Evolutionary conservation across 345 rosid species (phyloP), one percentile per base, ranked within the genome.

Genomic region (Salix dunnii): DNA sequence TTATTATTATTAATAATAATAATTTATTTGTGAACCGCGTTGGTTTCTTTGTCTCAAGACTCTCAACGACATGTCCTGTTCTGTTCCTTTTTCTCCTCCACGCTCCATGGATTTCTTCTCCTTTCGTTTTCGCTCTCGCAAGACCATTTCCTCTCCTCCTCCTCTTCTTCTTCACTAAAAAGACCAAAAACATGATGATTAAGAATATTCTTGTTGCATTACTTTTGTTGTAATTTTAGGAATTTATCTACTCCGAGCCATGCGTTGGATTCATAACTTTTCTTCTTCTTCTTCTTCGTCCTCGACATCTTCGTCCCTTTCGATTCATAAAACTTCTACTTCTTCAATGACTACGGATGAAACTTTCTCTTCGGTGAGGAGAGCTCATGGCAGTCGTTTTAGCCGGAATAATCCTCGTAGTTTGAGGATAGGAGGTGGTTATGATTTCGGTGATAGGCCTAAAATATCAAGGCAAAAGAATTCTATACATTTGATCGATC

Each of bases 191-290:
- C 23, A 58, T 58, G 28, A 58, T 6, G 11, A 0, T 23, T 58
- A 13, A 12, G 49, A 46, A 14, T 46, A 4, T 13, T 46, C 17
- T 46, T 46, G 18, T 14, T 46, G 14, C 16, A 46, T 46, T 46
- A 14, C 14, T 46, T 3, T 11, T 13, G 5, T 3, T 46, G 49
- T 46, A 46, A 1, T 46, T 12, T 11, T 42, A 4, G 12, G 46
- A 51, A n/a, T 36, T 25, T 9, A 68, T 82, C 74, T 85, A 79
- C 65, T 70, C 82, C 12, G 14, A 12, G 13, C 81, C 78, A 94
- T 92, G 98, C 97, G 94, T 79, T 94, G 97, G 94, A 86, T 89
- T 76, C 87, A 79, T 38, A 89, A 80, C 83, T 67, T 88, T 73
- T 86, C 92, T 69, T 85, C 92, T 12, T 77, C 87, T 31, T 72